Percentiles rank a stretch among this genome's conserved stretches.
Conservation (phyloP, 257 asterid genomes). For the Scutellaria barbata region DNA sequence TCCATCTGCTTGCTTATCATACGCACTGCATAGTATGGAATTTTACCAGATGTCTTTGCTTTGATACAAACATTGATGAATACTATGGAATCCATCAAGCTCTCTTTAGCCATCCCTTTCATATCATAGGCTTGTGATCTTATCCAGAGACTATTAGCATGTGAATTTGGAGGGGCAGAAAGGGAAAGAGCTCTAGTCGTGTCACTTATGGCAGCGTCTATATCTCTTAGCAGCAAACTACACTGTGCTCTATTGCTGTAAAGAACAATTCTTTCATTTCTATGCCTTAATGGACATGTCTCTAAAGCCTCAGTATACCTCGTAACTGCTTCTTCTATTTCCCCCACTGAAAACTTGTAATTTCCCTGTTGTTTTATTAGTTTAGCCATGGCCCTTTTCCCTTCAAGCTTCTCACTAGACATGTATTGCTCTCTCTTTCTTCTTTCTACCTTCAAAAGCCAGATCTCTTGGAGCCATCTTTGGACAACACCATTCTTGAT, state of each 20-base stretch:
- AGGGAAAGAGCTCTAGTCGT: constrained; percentile 81
- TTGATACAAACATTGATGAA: constrained; percentile 55
- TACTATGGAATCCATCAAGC: constrained; percentile 77
- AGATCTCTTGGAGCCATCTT: constrained; percentile 45
- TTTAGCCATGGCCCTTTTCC: constrained; percentile 43
- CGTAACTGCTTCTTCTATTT: constrained; percentile 54
- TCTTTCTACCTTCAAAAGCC: constrained; percentile 52
- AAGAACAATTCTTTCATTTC: constrained; percentile 61
- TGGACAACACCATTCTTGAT: constrained; percentile 37
- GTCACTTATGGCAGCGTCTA: constrained; percentile 69
- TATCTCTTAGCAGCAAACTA: constrained; percentile 48
- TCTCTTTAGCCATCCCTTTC: constrained; percentile 81
- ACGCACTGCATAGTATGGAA: constrained; percentile 61
- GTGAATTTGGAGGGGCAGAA: constrained; percentile 72
- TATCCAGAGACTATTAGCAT: constrained; percentile 71
- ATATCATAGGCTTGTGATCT: constrained; percentile 84
- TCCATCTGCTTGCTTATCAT: constrained; percentile 89
- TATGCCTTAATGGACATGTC: constrained; percentile 59
- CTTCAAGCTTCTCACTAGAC: constrained; percentile 53
- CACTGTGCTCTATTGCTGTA: constrained; percentile 73
- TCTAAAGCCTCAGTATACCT: constrained; percentile 64
- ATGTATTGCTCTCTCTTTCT: constrained; percentile 43
- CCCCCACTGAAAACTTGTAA: constrained; percentile 49
- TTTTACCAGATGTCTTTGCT: constrained; percentile 37
- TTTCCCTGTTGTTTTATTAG: constrained; percentile 61